Base-by-base conservation (phyloP, 139 green algal species). In the Tetratostichococcus sp. region DNA sequence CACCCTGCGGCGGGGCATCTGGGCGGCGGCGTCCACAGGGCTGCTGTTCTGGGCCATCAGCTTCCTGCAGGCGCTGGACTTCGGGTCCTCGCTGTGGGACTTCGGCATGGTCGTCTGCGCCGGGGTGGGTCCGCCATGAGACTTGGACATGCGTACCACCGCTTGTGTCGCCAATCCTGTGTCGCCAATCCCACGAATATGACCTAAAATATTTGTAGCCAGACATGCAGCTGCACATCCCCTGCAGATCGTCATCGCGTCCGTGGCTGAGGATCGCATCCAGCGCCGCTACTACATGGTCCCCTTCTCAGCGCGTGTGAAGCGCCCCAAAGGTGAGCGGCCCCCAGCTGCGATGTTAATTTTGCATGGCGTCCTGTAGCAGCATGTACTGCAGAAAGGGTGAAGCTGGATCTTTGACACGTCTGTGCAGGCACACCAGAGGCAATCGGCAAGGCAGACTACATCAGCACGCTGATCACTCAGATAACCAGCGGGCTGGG, bases 401-500 rank as follows among this genome's bases (percentile, higher is more conserved):
- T 50, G 39, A 50, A 21, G 39, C 6, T 23, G 2, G 50, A 5
- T 62, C 50, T 62, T 25, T 8, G 11, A 62, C 50, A 11, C n/a
- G 39, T 50, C 8, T 26, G 23, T 34, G 4, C 43, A 81, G 77
- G 81, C 35, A 83, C 78, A 4, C 85, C 85, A 6, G 81, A 86
- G 50, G 85, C 80, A 3, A 71, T 86, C 67, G 85, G 85, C 65
- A 85, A 83, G 43, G 76, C 78, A 22, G 78, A 87, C 67, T 73
- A 79, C 22, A 35, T 89, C 19, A 83, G 79, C 58, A 79, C 83
- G 34, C 75, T 89, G 22, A 77, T 89, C 34, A 65, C 26, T 25
- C 69, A 75, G 30, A 81, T 89, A 30, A 86, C 67, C 62, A 69
- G 62, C 6, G 79, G 83, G 30, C 78, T 80, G 39, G 84, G 81